Base-by-base conservation (phyloP, 164 flowering plant genomes). In the Tetrastigma voinierianum region DNA sequence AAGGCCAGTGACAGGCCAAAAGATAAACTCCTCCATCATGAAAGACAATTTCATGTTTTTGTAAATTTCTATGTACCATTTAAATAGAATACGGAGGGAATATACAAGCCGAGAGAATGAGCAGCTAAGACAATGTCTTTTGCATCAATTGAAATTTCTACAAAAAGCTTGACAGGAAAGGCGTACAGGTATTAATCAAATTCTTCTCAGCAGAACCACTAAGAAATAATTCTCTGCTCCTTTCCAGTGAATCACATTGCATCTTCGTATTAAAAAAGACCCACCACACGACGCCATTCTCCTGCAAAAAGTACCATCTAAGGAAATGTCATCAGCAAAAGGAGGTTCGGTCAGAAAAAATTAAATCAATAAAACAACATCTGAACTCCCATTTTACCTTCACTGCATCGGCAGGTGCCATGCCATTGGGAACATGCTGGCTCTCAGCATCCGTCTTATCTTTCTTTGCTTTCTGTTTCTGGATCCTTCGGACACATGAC, bases 251-350 rank as follows among this genome's bases (percentile, higher is more conserved):
- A 73, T 96, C 99, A 69, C n/a, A 72, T 49, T 67, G 93, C 91
- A 82, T 92, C 99, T 68, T 92, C 93, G 57, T 96, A 89, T 20
- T 93, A 93, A 64, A 88, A 83, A 64, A 96, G 71, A 57, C 99
- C 99, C 65, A 96, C 77, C 75, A 84, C 79, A 82, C 90, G 59
- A 96, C 90, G 55, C 84, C 81, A 66, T 69, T 76, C 12, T 86
- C 94, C 98, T 95, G 84, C 67, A 78, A 55, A 78, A 55, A 23
- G 18, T 44, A 73, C 17, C 24, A 19, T 54, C n/a, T 55, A 66
- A 61, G 49, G 16, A 32, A n/a, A 6, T 25, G 32, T 3, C 2
- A 25, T 25, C 32, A 25, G 5, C 5, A 3, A 25, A 6, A 25
- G 5, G 32, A 25, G 32, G 32, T 25, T 25, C 32, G 5, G 32